Conservation (phyloP, 495 filamentous ascomycete genomes). For the Penicillium subrubescens region DNA sequence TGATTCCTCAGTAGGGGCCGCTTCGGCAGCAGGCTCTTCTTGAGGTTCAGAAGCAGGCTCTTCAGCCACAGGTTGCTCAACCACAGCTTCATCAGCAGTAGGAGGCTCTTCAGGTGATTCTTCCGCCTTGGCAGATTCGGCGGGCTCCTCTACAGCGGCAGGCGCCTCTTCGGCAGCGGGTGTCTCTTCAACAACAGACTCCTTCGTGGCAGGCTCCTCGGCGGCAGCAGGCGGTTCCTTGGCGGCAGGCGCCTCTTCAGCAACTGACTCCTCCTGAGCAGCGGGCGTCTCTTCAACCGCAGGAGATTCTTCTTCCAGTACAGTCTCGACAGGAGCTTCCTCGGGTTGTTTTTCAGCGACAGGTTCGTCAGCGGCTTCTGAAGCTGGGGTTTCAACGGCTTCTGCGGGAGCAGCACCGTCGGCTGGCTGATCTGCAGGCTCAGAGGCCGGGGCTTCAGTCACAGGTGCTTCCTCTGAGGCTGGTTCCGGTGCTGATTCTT, state of each 20-base stretch:
- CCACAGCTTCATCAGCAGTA: constrained; percentile 6
- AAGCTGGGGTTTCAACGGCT: constrained; percentile 6
- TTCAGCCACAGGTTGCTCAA: constrained; percentile 19
- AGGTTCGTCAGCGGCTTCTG: not conserved
- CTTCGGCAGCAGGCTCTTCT: constrained; percentile 8
- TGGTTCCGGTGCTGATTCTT: constrained; percentile 11
- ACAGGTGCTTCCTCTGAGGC: constrained; percentile 4
- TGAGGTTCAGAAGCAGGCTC: constrained; percentile 14
- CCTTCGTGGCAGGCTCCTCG: not conserved
- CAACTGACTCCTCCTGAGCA: constrained; percentile 1
- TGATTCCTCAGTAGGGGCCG: constrained; percentile 4
- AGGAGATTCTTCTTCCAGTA: constrained; percentile 8
- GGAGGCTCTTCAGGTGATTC: constrained; percentile 3
- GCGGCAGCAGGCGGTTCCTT: not conserved
- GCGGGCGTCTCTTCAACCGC: not conserved
- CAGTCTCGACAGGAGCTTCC: constrained; percentile 13
- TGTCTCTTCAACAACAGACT: not conserved
- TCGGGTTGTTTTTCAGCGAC: not conserved
- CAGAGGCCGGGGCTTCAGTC: not conserved
- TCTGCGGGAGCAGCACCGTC: not conserved
- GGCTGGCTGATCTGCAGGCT: constrained; percentile 14
- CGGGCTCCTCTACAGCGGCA: not conserved
- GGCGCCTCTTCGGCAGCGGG: not conserved
- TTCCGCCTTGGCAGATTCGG: constrained; percentile 5
- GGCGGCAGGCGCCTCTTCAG: constrained; percentile 5